Conservation (phyloP, 202 grass and related monocot species). For the Elaeis oleifera region DNA sequence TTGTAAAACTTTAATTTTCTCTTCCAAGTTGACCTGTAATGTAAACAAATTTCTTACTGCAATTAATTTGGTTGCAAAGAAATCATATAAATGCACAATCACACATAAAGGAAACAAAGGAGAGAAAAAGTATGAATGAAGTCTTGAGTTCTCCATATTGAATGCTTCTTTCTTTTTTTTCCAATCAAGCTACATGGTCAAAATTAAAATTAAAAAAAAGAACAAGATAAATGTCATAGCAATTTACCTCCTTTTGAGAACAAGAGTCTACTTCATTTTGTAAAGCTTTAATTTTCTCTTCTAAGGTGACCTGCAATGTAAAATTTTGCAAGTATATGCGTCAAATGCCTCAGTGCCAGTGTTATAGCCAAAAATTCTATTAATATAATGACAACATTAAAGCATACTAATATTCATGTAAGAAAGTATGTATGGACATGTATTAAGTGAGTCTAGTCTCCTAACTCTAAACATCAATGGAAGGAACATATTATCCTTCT, state of each 20-base stretch:
- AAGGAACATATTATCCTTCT: no score
- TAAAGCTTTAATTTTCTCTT: constrained; percentile 50
- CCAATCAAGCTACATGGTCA: constrained; percentile 8
- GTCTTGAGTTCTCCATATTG: no score
- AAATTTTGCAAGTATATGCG: neutral
- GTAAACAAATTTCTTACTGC: neutral
- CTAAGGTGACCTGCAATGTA: constrained; percentile 39
- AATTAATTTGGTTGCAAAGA: neutral
- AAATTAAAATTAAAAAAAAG: neutral
- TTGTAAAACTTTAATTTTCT: constrained; percentile 56
- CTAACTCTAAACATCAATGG: no score
- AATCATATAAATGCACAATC: no score
- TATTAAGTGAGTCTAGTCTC: no score
- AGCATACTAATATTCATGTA: neutral
- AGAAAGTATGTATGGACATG: no score
- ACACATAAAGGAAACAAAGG: no score
- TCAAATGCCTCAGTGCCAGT: neutral
- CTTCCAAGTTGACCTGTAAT: constrained; percentile 44
- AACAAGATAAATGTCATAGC: constrained; percentile 9
- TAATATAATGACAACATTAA: neutral
- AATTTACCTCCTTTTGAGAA: constrained; percentile 53
- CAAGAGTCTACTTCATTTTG: constrained; percentile 49
- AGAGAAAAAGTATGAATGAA: no score
- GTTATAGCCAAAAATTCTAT: neutral
- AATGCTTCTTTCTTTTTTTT: neutral